Percentiles rank a stretch among this genome's conserved stretches.
Conservation (phyloP, 1,284 basidiomycete genomes). For the Pholiota adiposa region DNA sequence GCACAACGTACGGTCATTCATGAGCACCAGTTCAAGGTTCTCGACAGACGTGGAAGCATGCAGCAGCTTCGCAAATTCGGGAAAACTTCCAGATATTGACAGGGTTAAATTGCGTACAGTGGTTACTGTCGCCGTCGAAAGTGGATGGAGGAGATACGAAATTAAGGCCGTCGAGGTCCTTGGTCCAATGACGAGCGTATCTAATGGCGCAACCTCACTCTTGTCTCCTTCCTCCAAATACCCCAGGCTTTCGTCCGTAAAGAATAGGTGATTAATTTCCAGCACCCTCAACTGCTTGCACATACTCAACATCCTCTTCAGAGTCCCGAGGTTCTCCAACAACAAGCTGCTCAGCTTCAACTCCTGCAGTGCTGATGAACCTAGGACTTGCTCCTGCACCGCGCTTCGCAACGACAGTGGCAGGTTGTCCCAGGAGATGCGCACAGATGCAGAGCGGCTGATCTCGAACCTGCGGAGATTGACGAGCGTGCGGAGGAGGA, state of each 20-base stretch:
- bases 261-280: conserved; percentile 24
- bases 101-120: conserved; percentile 26
- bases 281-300: conserved; percentile 24
- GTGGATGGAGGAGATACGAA: conserved; percentile 24
- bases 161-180: conserved; percentile 28
- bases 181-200: conserved; percentile 27
- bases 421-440: conserved; percentile 24
- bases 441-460: conserved; percentile 25
- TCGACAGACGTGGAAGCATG: conserved; percentile 24
- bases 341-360: conserved; percentile 24
- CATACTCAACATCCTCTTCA: conserved; percentile 19
- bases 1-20: conserved; percentile 27
- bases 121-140: conserved; percentile 21
- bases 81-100: conserved; percentile 29
- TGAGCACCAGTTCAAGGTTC: conserved; percentile 27
- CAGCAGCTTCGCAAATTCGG: conserved; percentile 27
- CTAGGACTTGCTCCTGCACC: conserved; percentile 20
- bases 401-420: conserved; percentile 18
- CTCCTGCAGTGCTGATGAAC: conserved; percentile 22
- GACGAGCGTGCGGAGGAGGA: conserved; percentile 21
- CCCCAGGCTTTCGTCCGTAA: conserved; percentile 16
- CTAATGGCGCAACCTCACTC: conserved; percentile 17
- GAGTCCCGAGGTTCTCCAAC: conserved; percentile 19
- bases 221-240: conserved; percentile 4
- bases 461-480: conserved; percentile 27